Evolutionary conservation across 345 rosid genomes (phyloP).

Genomic region (Eucalyptus cloeziana): DNA sequence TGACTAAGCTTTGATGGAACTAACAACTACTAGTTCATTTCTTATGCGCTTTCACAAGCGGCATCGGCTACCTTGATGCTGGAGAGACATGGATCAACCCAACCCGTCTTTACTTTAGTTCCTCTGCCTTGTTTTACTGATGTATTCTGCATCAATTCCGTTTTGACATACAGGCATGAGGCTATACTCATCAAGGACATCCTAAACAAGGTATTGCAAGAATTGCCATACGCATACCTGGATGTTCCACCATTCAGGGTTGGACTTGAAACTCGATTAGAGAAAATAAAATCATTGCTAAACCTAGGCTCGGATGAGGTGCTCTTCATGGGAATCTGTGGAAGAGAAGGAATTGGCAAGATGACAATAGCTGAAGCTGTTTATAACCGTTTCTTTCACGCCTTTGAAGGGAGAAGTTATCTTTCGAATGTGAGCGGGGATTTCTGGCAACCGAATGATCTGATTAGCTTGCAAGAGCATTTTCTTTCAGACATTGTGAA

Average conservation of each 20-base stretch:
- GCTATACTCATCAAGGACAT: neutral
- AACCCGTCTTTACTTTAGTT: neutral
- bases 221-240: neutral
- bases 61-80: neutral
- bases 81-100: neutral
- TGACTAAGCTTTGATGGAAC: neutral
- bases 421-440: neutral
- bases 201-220: neutral
- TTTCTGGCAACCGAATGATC: neutral
- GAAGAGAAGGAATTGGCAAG: neutral
- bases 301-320: neutral
- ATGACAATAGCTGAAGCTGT: neutral
- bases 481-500: neutral
- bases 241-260: neutral
- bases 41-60: neutral
- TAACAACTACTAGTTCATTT: neutral
- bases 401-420: neutral
- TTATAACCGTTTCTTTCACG: neutral
- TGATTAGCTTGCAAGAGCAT: neutral
- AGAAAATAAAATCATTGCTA: neutral
- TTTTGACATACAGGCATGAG: neutral
- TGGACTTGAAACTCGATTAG: neutral
- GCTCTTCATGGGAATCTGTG: neutral
- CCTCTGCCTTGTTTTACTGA: neutral
- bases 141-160: neutral